Evolutionary conservation across 1,284 basidiomycete species (phyloP), one percentile per base, ranked within the genome.

Genomic region (Pseudozyma hubeiensis): DNA sequence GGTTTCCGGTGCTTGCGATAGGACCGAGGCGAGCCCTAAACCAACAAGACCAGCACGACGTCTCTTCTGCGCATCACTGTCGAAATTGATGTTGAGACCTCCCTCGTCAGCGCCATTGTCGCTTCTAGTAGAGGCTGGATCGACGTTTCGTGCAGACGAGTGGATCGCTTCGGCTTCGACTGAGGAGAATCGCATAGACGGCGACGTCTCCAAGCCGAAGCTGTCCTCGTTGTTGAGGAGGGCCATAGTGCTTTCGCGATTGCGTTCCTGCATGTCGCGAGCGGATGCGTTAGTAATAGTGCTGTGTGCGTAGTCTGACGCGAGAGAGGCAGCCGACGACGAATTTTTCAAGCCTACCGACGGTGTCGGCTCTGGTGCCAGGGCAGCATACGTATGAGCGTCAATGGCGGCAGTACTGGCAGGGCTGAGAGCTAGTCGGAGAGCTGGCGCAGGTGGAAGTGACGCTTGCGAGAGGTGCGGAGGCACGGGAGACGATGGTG

Each of bases 171-270:
- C 63, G 16, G 45, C 51, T 24, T 65, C 56, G 5, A 48, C 40
- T n/a, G 56, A 52, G 6, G 39, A 50, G 6, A 41, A 51, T 5
- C 53, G 53, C 4, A 56, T 17, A 1, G 53, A 58, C 2, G 57
- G 56, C 24, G 60, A 66, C 0, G 31, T 45, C 6, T 72, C 69
- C 14, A 51, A 52, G 5, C 40, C 69, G 41, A 72, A 72, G 50
- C 54, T 72, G 40, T 72, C 64, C 53, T 72, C 69, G 41, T 63
- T 60, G 47, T 55, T 66, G 53, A 72, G 69, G 7, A 58, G 46
- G 6, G 69, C 69, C 59, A 66, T 66, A 7, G 52, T 55, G 30
- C 69, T 72, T 37, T 72, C 69, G 13, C 64, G 59, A 29, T 72
- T 59, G 43, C 69, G 63, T 29, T 72, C 59, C 24, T 60, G 51